Conservation (phyloP, 2,329 filamentous ascomycete genomes). For the Ophiostoma sp. region DNA sequence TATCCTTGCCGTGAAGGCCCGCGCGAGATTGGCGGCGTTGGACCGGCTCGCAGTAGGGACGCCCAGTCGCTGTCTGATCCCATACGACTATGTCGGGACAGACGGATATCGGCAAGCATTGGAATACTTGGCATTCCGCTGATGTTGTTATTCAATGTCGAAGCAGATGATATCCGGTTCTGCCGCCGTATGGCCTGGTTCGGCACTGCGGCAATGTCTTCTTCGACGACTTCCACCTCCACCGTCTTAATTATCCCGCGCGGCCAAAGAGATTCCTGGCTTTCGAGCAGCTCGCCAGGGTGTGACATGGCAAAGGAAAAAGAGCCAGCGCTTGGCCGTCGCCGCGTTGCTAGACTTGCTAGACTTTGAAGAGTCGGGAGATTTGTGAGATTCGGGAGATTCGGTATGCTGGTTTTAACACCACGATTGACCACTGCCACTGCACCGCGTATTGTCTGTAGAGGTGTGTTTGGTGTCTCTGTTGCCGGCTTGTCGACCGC, state of each 20-base stretch:
- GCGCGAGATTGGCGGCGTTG: neutral
- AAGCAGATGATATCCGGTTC: neutral
- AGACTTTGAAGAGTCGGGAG: neutral
- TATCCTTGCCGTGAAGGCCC: neutral
- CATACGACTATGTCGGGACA: neutral
- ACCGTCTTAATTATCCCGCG: neutral
- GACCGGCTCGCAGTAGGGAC: neutral
- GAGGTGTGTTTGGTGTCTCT: neutral
- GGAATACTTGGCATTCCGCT: neutral
- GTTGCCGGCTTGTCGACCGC: neutral
- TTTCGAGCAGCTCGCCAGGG: neutral
- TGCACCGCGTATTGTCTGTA: neutral
- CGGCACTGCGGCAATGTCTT: neutral
- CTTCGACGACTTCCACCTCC: neutral
- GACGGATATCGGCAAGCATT: neutral
- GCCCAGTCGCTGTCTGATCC: neutral
- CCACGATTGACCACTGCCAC: neutral
- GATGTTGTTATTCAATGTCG: neutral
- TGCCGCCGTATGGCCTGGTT: neutral
- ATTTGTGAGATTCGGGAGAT: neutral
- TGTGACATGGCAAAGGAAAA: neutral
- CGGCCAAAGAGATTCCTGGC: neutral
- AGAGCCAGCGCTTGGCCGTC: neutral
- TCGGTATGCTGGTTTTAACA: neutral
- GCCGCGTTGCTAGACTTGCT: neutral